phyloP scores from a whole-genome alignment of 306 rosid genomes.

The Betula pendula region DNA sequence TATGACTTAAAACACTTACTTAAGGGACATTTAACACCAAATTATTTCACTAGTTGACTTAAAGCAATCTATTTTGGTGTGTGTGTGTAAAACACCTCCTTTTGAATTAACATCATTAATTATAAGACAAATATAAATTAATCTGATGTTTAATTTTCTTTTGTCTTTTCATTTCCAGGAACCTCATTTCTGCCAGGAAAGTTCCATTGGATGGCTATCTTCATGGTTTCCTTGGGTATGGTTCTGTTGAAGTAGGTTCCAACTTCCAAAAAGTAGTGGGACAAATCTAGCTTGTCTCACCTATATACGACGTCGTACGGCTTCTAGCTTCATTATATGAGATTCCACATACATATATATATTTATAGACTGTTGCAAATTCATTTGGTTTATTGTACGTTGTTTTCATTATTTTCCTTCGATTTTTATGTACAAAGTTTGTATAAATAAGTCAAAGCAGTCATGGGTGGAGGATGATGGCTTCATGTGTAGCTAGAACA shows the following conservation, averaged over 20 bases:
- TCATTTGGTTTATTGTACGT: background rate
- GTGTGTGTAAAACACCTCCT: no score
- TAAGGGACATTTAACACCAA: no score
- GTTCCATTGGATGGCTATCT: slow-evolving; percentile 41
- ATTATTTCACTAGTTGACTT: no score
- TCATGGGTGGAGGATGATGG: slow-evolving; percentile 25
- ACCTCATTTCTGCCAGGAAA: slow-evolving; percentile 47
- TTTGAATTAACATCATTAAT: no score
- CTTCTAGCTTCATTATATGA: background rate
- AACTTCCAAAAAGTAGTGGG: no score
- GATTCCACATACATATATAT: background rate
- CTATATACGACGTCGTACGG: no score
- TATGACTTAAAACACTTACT: no score
- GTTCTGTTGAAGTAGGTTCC: slow-evolving; percentile 50
- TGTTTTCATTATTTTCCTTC: slow-evolving; percentile 27
- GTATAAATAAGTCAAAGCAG: slow-evolving; percentile 24
- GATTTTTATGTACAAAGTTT: slow-evolving; percentile 26
- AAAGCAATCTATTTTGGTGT: no score
- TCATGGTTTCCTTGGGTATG: slow-evolving; percentile 49
- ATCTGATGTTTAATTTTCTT: background rate
- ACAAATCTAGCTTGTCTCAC: no score
- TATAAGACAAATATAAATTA: no score
- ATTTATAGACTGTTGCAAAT: background rate
- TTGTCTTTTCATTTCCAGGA: slow-evolving; percentile 39
- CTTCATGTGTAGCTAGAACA: background rate